A percentile compares a stretch with the other conserved stretches of the same genome.
These are phyloP conservation scores for Coleophoma cylindrospora DNA, from an alignment of 2,329 filamentous ascomycete genomes.

Conservation along the genomic window DNA sequence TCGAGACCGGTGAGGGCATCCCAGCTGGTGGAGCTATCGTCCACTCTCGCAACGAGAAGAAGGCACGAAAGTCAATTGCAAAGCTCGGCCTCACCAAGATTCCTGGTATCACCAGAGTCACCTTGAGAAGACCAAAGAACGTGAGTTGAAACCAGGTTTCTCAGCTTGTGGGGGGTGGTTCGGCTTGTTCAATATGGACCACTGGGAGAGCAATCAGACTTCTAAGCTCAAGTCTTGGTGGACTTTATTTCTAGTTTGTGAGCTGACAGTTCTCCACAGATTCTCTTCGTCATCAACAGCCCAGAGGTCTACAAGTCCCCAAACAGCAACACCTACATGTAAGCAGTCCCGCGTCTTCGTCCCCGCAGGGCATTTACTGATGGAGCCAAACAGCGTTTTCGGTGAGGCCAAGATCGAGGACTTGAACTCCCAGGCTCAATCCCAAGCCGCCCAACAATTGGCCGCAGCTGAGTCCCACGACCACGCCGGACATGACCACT, in stretches of 20 bases:
- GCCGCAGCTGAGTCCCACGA: conserved; percentile 59
- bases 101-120: conserved; percentile 95
- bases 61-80: conserved; percentile 98
- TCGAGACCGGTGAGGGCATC: conserved; percentile 62
- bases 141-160: conserved; percentile 53
- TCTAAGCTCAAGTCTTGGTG: too few relatives aligned
- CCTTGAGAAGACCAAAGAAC: conserved; percentile 97
- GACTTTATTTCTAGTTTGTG: too few relatives aligned
- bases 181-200: too few relatives aligned
- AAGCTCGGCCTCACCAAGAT: conserved; percentile 97
- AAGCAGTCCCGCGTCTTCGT: conserved; percentile 35
- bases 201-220: too few relatives aligned
- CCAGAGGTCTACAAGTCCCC: conserved; percentile 99
- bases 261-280: conserved; percentile 45
- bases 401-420: conserved; percentile 99
- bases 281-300: conserved; percentile 99
- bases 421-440: conserved; percentile 96
- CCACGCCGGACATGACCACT: conserved; percentile 47
- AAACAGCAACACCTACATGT: conserved; percentile 99
- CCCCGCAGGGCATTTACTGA: too few relatives aligned
- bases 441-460: conserved; percentile 92
- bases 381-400: conserved; percentile 67
- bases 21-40: conserved; percentile 85
- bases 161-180: neutral
- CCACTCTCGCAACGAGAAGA: conserved; percentile 99